Evolutionary conservation across 345 rosid species (phyloP).

Genomic region (Populus euphratica): DNA sequence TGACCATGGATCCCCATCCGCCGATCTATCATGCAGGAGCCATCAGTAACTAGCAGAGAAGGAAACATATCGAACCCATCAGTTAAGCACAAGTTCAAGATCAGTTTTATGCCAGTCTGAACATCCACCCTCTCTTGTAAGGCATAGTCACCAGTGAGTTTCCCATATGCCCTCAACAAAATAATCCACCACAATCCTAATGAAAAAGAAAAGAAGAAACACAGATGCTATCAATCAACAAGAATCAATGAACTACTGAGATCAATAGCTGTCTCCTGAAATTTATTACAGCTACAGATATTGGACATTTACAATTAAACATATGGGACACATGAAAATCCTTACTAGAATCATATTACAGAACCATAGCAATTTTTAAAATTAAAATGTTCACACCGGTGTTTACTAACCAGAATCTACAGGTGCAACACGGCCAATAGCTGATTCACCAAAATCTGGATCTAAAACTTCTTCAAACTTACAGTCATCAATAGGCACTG

Average conservation of each 20-base stretch:
- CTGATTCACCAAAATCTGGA: constrained; percentile 37
- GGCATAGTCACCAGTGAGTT: constrained; percentile 31
- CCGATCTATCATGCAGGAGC: constrained; percentile 38
- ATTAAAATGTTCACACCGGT: not conserved
- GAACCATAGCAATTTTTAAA: not conserved
- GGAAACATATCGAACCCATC: constrained; percentile 39
- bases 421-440: constrained; percentile 37
- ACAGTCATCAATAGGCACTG: constrained; percentile 28
- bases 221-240: not conserved
- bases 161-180: constrained; percentile 33
- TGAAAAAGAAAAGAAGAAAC: not conserved
- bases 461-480: constrained; percentile 30
- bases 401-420: constrained; percentile 29
- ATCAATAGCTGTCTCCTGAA: not conserved
- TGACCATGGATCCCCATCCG: constrained; percentile 38
- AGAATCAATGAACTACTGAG: constrained; percentile 1
- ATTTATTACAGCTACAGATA: not conserved
- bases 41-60: constrained; percentile 33
- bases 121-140: constrained; percentile 40
- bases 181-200: constrained; percentile 37
- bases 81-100: constrained; percentile 28
- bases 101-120: constrained; percentile 32
- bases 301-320: not conserved
- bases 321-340: not conserved
- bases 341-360: not conserved